phyloP scores from a whole-genome alignment of 768 basidiomycete genomes.

The Auriscalpium orientale region DNA sequence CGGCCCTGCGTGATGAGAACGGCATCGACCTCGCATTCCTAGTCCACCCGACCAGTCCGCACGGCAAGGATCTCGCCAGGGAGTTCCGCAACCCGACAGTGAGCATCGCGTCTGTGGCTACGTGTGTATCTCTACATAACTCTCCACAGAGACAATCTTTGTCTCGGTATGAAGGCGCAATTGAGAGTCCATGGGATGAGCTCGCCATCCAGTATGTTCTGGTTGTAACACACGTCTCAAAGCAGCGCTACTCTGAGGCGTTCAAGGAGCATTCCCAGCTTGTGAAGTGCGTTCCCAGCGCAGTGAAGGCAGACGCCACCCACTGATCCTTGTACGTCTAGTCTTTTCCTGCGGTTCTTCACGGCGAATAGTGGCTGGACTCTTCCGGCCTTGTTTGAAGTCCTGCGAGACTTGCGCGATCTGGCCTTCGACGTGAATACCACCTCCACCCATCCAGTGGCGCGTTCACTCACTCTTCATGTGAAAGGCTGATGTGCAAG shows the following conservation, averaged over 20 bases:
- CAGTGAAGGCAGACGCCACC: not conserved
- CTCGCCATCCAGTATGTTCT: conserved; percentile 79
- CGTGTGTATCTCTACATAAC: not conserved
- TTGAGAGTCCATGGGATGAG: conserved; percentile 78
- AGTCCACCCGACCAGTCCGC: conserved; percentile 69
- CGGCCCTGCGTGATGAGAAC: conserved; percentile 54
- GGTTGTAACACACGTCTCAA: conserved; percentile 62
- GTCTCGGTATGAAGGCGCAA: conserved; percentile 48
- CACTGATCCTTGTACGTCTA: conserved; percentile 20
- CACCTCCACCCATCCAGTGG: not conserved
- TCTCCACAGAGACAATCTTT: conserved; percentile 23
- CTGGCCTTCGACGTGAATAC: conserved; percentile 71
- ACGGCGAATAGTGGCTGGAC: conserved; percentile 83
- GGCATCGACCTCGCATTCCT: conserved; percentile 66
- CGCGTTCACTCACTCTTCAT: not conserved
- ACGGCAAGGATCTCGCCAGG: conserved; percentile 69
- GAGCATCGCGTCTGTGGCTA: conserved; percentile 9
- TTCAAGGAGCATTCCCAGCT: conserved; percentile 76
- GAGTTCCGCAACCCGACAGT: conserved; percentile 57
- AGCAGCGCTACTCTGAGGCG: conserved; percentile 59
- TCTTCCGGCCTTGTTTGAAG: conserved; percentile 73
- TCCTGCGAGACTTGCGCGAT: conserved; percentile 75
- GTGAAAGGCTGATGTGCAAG: conserved; percentile 12
- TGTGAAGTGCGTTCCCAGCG: conserved; percentile 53
- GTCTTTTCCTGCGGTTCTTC: conserved; percentile 73